A percentile compares a stretch with the other conserved stretches of the same genome.
phyloP scores from a whole-genome alignment of 805 yeast species.

The Starmerella asiatica region DNA sequence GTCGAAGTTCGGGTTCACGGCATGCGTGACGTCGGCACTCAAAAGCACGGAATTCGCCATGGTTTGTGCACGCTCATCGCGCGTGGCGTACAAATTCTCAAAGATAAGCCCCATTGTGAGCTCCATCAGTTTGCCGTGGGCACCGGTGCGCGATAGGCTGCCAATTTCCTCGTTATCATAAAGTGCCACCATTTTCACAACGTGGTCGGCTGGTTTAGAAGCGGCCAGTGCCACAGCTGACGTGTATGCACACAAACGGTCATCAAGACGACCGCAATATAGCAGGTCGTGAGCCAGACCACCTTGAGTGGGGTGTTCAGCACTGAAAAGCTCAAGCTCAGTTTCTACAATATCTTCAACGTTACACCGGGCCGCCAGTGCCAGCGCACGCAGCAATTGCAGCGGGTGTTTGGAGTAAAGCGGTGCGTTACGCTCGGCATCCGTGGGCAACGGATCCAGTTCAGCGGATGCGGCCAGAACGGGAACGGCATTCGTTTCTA shows the following conservation, averaged over 20 bases:
- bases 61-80: constrained; percentile 29
- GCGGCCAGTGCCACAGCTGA: constrained; percentile 50
- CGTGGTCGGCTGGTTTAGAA: constrained; percentile 27
- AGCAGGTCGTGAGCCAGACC: constrained; percentile 83
- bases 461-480: constrained; percentile 52
- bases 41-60: constrained; percentile 60
- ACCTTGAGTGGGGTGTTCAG: constrained; percentile 63
- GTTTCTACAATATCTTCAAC: constrained; percentile 64
- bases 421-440: constrained; percentile 36
- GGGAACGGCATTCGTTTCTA: constrained; percentile 75
- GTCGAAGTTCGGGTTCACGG: constrained; percentile 84
- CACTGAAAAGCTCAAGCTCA: constrained; percentile 77
- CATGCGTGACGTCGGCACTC: constrained; percentile 95
- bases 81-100: constrained; percentile 34
- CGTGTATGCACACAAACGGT: constrained; percentile 72
- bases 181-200: constrained; percentile 42
- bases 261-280: constrained; percentile 83
- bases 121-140: constrained; percentile 80
- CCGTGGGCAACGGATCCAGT: constrained; percentile 53
- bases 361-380: constrained; percentile 44
- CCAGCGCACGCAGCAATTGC: constrained; percentile 54
- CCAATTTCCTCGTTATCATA: constrained; percentile 97
- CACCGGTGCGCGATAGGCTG: constrained; percentile 92
- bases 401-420: constrained; percentile 62
- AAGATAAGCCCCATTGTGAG: constrained; percentile 60